A percentile compares a stretch with the other conserved stretches of the same genome.
These are phyloP conservation scores for Globisporangium cederbergense DNA, from an alignment of 352 stramenopile genomes.

Conservation along the genomic window DNA sequence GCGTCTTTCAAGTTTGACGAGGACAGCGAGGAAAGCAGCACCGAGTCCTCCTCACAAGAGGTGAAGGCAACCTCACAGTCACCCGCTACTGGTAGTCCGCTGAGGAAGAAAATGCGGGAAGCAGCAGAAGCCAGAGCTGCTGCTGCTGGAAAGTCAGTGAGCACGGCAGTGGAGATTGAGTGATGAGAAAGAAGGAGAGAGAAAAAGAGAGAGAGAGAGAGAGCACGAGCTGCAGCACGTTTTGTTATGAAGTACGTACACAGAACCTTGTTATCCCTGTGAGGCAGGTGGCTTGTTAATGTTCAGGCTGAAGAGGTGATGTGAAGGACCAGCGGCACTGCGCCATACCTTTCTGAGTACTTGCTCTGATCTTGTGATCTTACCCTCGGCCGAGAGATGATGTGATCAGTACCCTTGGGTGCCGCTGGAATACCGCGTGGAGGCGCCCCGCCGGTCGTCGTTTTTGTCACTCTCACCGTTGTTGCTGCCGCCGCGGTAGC, in stretches of 20 bases:
- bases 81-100: background rate
- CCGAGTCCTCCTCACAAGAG: background rate
- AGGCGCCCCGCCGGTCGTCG: background rate
- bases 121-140: too few relatives aligned
- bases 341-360: background rate
- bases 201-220: background rate
- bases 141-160: conserved; percentile 2
- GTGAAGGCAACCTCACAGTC: background rate
- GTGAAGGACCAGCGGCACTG: too few relatives aligned
- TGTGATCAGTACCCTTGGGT: conserved; percentile 12
- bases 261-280: background rate
- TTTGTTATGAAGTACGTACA: conserved; percentile 1
- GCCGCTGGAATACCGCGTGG: conserved; percentile 1
- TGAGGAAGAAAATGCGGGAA: conserved; percentile 8
- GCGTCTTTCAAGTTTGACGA: conserved; percentile 36
- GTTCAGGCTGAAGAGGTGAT: background rate
- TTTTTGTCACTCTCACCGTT: conserved; percentile 40
- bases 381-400: background rate
- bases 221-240: background rate
- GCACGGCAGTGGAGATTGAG: conserved; percentile 17
- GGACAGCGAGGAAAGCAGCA: conserved; percentile 1
- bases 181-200: background rate
- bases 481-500: conserved; percentile 37
- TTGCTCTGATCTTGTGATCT: background rate
- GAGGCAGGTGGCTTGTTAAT: background rate